A percentile compares a stretch with the other conserved stretches of the same genome.
Conservation (phyloP, 148 eudicot species). For the Rhododendron henanense region DNA sequence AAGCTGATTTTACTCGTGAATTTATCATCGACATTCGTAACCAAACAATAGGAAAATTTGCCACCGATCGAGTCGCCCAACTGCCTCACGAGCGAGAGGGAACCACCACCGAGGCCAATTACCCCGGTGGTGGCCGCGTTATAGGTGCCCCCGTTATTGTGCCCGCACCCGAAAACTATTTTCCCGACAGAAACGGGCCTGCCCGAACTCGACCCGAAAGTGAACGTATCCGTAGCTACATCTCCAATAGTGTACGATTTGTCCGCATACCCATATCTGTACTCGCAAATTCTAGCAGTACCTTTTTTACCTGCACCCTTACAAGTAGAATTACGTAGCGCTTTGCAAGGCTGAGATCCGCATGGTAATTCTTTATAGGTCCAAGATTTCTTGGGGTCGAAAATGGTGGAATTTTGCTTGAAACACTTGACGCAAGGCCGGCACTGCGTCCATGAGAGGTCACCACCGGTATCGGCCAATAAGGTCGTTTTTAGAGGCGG, state of each 20-base stretch:
- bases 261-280: slow-evolving; percentile 30
- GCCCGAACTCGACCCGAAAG: slow-evolving; percentile 12
- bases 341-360: slow-evolving; percentile 7
- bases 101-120: slow-evolving; percentile 46
- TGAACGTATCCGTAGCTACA: slow-evolving; percentile 30
- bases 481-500: slow-evolving; percentile 25
- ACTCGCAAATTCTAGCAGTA: slow-evolving; percentile 17
- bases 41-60: slow-evolving; percentile 47
- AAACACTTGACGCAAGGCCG: slow-evolving; percentile 30
- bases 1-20: slow-evolving; percentile 42
- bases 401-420: slow-evolving; percentile 22
- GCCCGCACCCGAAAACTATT: slow-evolving; percentile 33
- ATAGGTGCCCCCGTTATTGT: slow-evolving; percentile 25
- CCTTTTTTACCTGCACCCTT: neutral
- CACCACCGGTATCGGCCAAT: slow-evolving; percentile 42
- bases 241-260: slow-evolving; percentile 25
- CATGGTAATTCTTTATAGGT: slow-evolving; percentile 21
- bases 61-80: slow-evolving; percentile 8
- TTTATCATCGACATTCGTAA: neutral
- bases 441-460: slow-evolving; percentile 45
- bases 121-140: slow-evolving; percentile 20
- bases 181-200: neutral
- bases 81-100: slow-evolving; percentile 33
- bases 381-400: slow-evolving; percentile 21
- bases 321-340: neutral